These are phyloP conservation scores for Didymella lethalis DNA, from an alignment of 2,329 filamentous ascomycete species.

Conservation along the genomic window DNA sequence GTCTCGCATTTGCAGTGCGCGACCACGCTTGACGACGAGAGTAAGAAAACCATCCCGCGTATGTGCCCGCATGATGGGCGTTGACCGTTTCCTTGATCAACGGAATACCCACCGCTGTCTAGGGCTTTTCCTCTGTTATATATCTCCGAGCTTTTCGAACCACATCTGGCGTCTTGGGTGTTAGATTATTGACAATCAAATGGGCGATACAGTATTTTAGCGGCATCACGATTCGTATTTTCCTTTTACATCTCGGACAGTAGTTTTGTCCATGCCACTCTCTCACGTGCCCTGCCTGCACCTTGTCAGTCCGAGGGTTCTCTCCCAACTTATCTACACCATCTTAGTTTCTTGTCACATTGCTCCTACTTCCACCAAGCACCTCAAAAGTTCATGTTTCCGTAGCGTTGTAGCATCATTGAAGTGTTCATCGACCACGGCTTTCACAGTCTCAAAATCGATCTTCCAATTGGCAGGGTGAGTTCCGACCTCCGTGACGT, in stretches of 20 bases:
- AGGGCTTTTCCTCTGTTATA: slow-evolving; percentile 33
- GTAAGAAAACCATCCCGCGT: slow-evolving; percentile 34
- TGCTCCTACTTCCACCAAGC: neutral
- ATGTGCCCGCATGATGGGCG: slow-evolving; percentile 24
- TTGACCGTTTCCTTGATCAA: slow-evolving; percentile 20
- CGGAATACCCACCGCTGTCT: slow-evolving; percentile 12
- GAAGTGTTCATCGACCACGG: neutral
- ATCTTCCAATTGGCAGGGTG: no score
- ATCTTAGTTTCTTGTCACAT: neutral
- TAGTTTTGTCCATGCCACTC: slow-evolving; percentile 25
- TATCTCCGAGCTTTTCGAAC: slow-evolving; percentile 27
- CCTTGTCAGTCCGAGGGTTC: neutral
- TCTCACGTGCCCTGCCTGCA: slow-evolving; percentile 12
- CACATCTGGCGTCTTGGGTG: slow-evolving; percentile 23
- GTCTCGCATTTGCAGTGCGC: slow-evolving; percentile 30
- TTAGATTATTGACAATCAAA: slow-evolving; percentile 29
- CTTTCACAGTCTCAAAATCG: no score
- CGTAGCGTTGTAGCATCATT: slow-evolving; percentile 20
- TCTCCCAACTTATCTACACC: neutral
- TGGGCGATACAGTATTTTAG: slow-evolving; percentile 22
- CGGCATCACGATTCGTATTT: slow-evolving; percentile 22
- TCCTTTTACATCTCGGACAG: slow-evolving; percentile 15
- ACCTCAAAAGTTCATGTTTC: slow-evolving; percentile 11
- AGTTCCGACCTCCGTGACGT: neutral
- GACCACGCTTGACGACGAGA: slow-evolving; percentile 42